Base-by-base conservation (phyloP, 768 basidiomycete species). In the Podaxis sp. region DNA sequence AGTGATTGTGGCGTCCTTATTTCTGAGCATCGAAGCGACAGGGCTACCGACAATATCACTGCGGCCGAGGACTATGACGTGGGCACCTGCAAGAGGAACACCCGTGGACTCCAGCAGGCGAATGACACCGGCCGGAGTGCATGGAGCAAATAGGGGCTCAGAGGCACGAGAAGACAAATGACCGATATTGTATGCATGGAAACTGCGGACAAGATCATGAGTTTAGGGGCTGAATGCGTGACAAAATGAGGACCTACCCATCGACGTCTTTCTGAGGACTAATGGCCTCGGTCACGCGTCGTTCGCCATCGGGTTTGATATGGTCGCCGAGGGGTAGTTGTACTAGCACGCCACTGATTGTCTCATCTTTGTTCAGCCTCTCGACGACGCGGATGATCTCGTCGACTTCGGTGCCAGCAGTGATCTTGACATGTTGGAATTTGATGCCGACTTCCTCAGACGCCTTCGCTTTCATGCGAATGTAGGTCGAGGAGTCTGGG, bases 121-220 rank as follows among this genome's bases (percentile, higher is more conserved):
- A 67, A 98, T 91, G 56, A 95, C 89, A 18, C 93, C 97, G 18
- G 94, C 86, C 0, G 97, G 96, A 5, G 97, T 99, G 77, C 97
- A 98, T 16, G 97, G 97, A 2, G 87, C 79, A 75, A 97, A 98
- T 56, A 97, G 81, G 32, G 97, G 97, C 2, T 83, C 83, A 4
- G 92, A 87, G 37, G 94, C 91, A 65, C 95, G 87, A 48, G 95
- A 97, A 50, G 91, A 88, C 48, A 99, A 82, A 66, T 94, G 90
- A 14, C 97, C 96, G 63, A 98, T 97, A 74, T 98, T 99, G 75
- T 96, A 95, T 4, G 96, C 94, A 77, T 98, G 94, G 81, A 99
- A 99, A 27, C 96, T 95, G 62, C 10, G 42, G 4, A 44, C 36
- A 38, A 47, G 23, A 58, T n/a, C 38, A 60, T 27, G 50, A 52